These are phyloP conservation scores for Leccinum idahoense DNA, from an alignment of 1,284 basidiomycete genomes.

Conservation along the genomic window DNA sequence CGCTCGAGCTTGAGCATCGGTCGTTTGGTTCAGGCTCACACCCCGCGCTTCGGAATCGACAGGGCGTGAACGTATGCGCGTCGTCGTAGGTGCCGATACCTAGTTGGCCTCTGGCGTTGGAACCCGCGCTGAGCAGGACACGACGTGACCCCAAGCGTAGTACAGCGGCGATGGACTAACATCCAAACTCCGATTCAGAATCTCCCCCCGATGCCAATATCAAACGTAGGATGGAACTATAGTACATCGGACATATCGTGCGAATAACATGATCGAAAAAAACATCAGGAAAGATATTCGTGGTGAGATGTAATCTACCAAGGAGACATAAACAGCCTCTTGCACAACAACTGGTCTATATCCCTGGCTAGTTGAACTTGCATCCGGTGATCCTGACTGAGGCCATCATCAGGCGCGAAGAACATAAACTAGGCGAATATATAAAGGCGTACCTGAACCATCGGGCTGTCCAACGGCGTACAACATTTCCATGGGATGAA, in stretches of 20 bases:
- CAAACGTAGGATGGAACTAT: constrained; percentile 3
- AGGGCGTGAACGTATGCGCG: constrained; percentile 23
- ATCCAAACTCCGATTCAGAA: not conserved
- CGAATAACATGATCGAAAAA: constrained; percentile 4
- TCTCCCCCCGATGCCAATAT: not conserved
- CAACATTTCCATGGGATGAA: constrained; percentile 80
- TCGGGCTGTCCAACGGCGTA: constrained; percentile 70
- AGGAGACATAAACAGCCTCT: not conserved
- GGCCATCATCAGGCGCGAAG: constrained; percentile 7
- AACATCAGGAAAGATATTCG: constrained; percentile 6
- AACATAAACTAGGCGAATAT: not conserved
- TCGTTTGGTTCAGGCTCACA: not conserved
- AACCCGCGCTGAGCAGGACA: constrained; percentile 26
- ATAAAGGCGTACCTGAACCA: constrained; percentile 51
- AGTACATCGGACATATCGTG: constrained; percentile 16
- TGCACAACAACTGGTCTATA: not conserved
- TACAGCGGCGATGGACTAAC: not conserved
- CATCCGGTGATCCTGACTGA: constrained; percentile 44
- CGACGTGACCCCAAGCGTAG: not conserved
- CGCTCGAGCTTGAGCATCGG: not conserved
- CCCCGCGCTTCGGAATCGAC: constrained; percentile 3
- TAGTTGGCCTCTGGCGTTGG: constrained; percentile 31
- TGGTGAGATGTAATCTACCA: constrained; percentile 9
- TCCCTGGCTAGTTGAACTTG: constrained; percentile 29
- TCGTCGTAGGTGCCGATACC: constrained; percentile 27